A percentile compares a stretch with the other conserved stretches of the same genome.
Conservation (phyloP, 1,284 basidiomycete genomes). For the Sporisorium exsertum region DNA sequence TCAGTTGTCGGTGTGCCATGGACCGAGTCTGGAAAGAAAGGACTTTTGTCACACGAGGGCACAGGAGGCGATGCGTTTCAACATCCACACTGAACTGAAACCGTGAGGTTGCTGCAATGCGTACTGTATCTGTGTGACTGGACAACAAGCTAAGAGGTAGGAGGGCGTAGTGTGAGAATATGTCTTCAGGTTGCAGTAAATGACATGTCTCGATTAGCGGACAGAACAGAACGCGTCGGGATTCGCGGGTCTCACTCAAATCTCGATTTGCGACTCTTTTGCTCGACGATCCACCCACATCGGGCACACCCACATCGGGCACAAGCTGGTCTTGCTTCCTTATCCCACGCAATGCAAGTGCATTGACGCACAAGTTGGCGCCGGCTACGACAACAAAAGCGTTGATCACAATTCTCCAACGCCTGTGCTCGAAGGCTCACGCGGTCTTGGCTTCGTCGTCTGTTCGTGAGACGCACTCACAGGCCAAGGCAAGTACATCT, state of each 20-base stretch:
- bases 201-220: constrained; percentile 46
- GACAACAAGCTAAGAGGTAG: not conserved
- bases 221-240: not conserved
- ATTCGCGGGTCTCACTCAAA: constrained; percentile 1
- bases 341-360: no score
- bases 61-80: constrained; percentile 13
- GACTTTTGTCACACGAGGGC: not conserved
- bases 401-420: no score
- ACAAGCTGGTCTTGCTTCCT: not conserved
- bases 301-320: no score
- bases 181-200: constrained; percentile 19
- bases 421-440: no score
- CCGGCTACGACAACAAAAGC: no score
- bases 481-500: no score
- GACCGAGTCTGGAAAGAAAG: not conserved
- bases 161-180: not conserved
- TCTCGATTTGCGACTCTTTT: not conserved
- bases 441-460: no score
- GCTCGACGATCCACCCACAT: not conserved
- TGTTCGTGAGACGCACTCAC: no score
- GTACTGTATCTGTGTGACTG: not conserved
- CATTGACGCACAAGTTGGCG: no score
- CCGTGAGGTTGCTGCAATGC: not conserved
- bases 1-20: constrained; percentile 7
- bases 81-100: constrained; percentile 15